A percentile compares a stretch with the other conserved stretches of the same genome.
These are phyloP conservation scores for Cyanidiococcus yangmingshanensis DNA, from an alignment of 23 red algal genomes.

Conservation along the genomic window DNA sequence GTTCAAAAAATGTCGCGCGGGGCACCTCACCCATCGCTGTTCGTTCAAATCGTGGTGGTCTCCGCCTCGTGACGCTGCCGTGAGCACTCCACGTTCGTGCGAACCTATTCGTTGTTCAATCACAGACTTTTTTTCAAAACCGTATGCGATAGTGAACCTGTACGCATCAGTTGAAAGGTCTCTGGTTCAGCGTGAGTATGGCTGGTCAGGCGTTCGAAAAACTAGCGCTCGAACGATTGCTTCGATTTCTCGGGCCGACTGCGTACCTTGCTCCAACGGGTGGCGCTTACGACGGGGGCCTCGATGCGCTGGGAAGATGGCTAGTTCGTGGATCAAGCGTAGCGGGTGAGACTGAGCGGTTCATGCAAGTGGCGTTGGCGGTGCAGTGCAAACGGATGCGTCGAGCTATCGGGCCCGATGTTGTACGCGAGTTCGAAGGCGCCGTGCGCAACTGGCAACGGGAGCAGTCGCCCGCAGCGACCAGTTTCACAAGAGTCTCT, in stretches of 20 bases:
- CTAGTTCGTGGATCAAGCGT: no score
- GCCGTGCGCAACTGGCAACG: slow-evolving; percentile 6
- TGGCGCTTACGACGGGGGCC: background rate
- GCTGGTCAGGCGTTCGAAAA: background rate
- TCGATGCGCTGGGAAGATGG: background rate
- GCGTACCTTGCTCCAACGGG: background rate
- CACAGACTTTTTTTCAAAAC: no score
- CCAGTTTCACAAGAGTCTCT: background rate
- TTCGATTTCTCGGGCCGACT: background rate
- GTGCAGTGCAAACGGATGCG: slow-evolving; percentile 9
- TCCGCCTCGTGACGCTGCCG: no score
- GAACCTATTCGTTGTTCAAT: no score
- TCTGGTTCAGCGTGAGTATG: no score
- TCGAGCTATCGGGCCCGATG: background rate
- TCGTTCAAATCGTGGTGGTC: no score
- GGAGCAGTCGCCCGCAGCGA: background rate
- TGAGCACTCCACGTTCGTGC: no score
- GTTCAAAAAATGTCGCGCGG: no score
- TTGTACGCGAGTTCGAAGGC: slow-evolving; percentile 9
- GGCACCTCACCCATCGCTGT: no score
- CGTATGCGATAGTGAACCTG: no score
- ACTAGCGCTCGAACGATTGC: background rate
- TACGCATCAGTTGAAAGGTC: no score
- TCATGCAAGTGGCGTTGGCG: background rate
- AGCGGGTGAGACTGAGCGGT: background rate